Conservation (phyloP, 2,329 filamentous ascomycete species). For the Emergomyces orientalis region DNA sequence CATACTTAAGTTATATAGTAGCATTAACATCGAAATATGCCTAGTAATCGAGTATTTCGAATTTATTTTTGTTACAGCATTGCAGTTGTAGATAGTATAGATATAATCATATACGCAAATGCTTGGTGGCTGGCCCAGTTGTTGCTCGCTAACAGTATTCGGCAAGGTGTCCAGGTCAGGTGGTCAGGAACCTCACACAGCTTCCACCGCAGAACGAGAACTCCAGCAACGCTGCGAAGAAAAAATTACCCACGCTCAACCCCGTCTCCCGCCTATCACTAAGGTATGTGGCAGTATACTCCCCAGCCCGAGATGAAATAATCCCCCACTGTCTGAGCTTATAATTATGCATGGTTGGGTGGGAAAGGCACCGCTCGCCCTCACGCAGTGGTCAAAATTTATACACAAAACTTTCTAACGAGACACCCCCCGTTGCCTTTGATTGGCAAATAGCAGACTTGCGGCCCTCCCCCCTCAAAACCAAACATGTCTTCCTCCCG, state of each 20-base stretch:
- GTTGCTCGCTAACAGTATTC: slow-evolving; percentile 37
- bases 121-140: not conserved
- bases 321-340: not conserved
- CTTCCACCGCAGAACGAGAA: slow-evolving; percentile 25
- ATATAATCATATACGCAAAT: too few relatives aligned
- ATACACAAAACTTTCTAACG: not conserved
- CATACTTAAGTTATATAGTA: not conserved
- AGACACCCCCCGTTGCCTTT: not conserved
- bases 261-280: not conserved
- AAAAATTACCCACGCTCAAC: slow-evolving; percentile 4
- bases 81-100: not conserved
- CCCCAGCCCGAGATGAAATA: not conserved
- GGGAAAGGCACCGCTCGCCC: not conserved
- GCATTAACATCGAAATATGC: not conserved
- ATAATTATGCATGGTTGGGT: not conserved
- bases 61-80: not conserved
- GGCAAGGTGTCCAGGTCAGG: slow-evolving; percentile 20
- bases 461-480: not conserved
- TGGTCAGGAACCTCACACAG: slow-evolving; percentile 20
- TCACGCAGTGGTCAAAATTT: not conserved
- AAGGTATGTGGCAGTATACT: slow-evolving; percentile 21
- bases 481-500: slow-evolving; percentile 33
- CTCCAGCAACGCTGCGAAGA: not conserved
- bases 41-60: not conserved
- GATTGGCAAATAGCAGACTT: slow-evolving; percentile 3